Conservation (phyloP, 164 flowering plant species). For the Echeveria elegans region DNA sequence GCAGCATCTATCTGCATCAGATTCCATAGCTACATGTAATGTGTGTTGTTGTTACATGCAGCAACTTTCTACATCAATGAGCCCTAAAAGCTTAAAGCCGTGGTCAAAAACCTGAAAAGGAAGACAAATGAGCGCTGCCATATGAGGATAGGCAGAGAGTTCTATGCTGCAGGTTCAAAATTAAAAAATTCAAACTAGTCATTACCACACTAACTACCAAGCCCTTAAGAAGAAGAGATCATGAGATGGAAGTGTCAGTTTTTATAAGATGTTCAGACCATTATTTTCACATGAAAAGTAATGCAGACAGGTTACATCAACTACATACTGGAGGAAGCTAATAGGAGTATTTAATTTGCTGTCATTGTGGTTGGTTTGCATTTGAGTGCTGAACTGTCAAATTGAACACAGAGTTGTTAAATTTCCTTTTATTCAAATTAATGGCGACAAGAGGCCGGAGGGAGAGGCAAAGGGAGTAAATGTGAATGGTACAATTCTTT, state of each 20-base stretch:
- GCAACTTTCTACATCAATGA: conserved; percentile 1
- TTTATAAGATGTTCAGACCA: not conserved
- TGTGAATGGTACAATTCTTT: no score
- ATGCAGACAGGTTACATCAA: conserved; percentile 2
- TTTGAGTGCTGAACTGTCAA: conserved; percentile 3
- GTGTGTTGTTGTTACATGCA: conserved; percentile 1
- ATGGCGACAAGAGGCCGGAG: no score
- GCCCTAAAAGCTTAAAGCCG: not conserved
- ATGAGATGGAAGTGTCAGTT: not conserved
- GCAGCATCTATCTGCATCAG: not conserved
- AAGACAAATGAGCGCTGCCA: not conserved
- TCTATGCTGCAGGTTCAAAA: not conserved
- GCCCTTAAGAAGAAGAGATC: not conserved
- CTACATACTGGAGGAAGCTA: not conserved
- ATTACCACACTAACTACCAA: not conserved
- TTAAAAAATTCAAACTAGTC: not conserved
- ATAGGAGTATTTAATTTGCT: not conserved
- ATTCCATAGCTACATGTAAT: conserved; percentile 4
- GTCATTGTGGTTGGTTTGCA: not conserved
- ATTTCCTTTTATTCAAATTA: not conserved
- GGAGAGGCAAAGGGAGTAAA: no score
- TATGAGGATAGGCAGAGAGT: not conserved
- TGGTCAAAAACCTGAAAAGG: conserved; percentile 6
- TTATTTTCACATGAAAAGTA: conserved; percentile 2
- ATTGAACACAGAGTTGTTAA: not conserved